Evolutionary conservation across 805 yeast genomes (phyloP).

Genomic region (Wickerhamiella vanderwaltii): DNA sequence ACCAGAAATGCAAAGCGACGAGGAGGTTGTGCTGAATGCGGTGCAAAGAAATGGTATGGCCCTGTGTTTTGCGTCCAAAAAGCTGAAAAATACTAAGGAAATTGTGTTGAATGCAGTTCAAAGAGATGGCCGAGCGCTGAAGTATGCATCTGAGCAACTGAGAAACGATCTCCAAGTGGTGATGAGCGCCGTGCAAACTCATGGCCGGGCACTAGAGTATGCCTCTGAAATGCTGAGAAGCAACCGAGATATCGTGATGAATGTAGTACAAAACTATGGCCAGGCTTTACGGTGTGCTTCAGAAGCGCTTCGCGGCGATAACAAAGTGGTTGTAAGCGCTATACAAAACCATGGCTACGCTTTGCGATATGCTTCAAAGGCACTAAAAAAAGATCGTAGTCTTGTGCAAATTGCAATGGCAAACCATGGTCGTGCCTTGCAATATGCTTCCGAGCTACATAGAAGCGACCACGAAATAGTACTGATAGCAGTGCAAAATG

Average conservation of each 20-base stretch:
- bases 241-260: conserved; percentile 8
- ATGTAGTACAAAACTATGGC: conserved; percentile 7
- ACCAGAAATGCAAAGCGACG: neutral
- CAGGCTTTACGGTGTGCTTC: conserved; percentile 3
- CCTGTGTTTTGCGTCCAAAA: neutral
- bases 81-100: neutral
- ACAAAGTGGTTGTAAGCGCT: neutral
- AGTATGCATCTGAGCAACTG: neutral
- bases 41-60: neutral
- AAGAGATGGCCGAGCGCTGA: neutral
- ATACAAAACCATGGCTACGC: neutral
- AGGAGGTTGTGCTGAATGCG: conserved; percentile 1
- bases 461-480: neutral
- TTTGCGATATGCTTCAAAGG: neutral
- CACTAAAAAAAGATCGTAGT: neutral
- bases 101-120: neutral
- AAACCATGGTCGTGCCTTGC: neutral
- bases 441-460: neutral
- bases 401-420: neutral
- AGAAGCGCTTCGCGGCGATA: neutral
- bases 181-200: neutral
- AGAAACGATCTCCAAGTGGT: neutral
- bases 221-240: neutral
- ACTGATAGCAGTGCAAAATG: neutral
- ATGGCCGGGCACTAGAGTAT: conserved; percentile 5